phyloP scores from a whole-genome alignment of 2,329 filamentous ascomycete species.

The Fusarium hostae region DNA sequence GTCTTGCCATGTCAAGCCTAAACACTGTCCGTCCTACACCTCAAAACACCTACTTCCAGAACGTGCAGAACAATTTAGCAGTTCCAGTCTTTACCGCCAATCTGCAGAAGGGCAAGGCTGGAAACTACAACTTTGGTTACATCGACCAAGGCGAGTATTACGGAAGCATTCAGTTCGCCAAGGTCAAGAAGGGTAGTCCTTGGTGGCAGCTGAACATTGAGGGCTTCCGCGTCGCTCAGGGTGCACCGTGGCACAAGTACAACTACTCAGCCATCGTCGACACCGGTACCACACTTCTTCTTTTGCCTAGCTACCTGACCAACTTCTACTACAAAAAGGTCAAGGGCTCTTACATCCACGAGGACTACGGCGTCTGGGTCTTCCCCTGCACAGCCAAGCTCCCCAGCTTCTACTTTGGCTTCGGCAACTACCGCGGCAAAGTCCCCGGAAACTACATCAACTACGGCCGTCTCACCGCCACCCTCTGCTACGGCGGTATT shows the following conservation, averaged over 20 bases:
- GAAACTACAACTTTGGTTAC: conserved; percentile 57
- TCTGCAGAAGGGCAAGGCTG: conserved; percentile 46
- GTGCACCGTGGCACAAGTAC: conserved; percentile 24
- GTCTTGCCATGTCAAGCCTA: conserved; percentile 47
- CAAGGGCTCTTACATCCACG: conserved; percentile 58
- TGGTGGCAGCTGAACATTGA: conserved; percentile 71
- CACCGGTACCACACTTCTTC: conserved; percentile 75
- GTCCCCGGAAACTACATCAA: conserved; percentile 54
- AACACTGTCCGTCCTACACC: conserved; percentile 50
- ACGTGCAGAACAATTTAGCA: conserved; percentile 45
- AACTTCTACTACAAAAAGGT: conserved; percentile 70
- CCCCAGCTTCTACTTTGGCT: conserved; percentile 54
- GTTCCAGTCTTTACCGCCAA: conserved; percentile 54
- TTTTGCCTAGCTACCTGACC: conserved; percentile 65
- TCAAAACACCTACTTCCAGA: conserved; percentile 52
- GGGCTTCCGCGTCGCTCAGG: conserved; percentile 64
- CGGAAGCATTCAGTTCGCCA: conserved; percentile 65
- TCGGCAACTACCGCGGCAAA: conserved; percentile 49
- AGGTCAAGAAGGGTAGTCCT: conserved; percentile 62
- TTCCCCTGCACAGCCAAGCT: conserved; percentile 66
- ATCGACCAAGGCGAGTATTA: conserved; percentile 68
- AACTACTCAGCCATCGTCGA: conserved; percentile 70
- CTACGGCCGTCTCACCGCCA: conserved; percentile 46
- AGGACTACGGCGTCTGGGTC: conserved; percentile 63
- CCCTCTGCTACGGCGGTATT: conserved; percentile 52